Conservation (phyloP, 208 protist genomes). For the Perkinsela sp. region DNA sequence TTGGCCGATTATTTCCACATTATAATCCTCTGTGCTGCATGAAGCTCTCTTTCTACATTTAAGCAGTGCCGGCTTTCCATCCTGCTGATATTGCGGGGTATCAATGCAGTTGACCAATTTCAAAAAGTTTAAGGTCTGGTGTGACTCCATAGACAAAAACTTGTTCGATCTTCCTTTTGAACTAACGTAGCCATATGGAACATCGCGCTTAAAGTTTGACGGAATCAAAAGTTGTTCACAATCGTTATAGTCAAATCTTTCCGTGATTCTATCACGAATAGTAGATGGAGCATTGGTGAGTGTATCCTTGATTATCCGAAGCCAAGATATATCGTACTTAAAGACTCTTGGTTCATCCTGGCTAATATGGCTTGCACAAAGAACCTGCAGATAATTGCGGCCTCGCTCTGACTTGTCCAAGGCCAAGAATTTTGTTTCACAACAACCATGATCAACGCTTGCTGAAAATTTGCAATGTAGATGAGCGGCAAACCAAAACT, state of each 20-base stretch:
- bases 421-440: slow-evolving; percentile 27
- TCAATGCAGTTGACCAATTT: no score
- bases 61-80: no score
- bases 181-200: neutral
- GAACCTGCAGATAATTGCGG: slow-evolving; percentile 6
- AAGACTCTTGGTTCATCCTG: neutral
- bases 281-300: neutral
- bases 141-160: no score
- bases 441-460: slow-evolving; percentile 11
- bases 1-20: no score
- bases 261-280: neutral
- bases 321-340: neutral
- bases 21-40: no score
- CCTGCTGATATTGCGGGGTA: no score
- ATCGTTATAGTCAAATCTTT: neutral
- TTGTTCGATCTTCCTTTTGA: neutral
- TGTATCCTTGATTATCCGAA: neutral
- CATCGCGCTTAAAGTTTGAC: neutral
- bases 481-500: slow-evolving; percentile 49
- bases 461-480: slow-evolving; percentile 59
- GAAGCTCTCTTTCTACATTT: no score
- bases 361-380: neutral
- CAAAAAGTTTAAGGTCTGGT: no score
- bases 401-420: slow-evolving; percentile 36
- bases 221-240: neutral